phyloP scores from a whole-genome alignment of 345 rosid species.

The Durio zibethinus region DNA sequence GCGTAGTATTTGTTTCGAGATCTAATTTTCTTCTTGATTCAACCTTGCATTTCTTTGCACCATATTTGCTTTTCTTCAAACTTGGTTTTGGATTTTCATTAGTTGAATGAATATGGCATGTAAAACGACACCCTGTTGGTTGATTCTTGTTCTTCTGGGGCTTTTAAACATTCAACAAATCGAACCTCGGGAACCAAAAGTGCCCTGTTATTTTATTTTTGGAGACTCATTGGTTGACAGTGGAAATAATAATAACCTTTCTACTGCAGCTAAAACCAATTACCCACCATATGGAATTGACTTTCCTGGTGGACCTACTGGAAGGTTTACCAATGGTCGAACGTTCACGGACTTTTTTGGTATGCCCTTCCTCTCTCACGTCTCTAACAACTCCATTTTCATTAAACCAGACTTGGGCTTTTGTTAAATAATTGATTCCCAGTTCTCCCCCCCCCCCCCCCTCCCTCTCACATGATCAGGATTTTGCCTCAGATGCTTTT shows the following conservation, averaged over 20 bases:
- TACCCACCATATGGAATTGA: constrained; percentile 23
- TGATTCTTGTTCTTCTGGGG: neutral
- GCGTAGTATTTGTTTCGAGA: neutral
- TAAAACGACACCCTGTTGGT: neutral
- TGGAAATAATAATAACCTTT: constrained; percentile 21
- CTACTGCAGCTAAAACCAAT: constrained; percentile 6
- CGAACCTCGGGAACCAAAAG: neutral
- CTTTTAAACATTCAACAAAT: neutral
- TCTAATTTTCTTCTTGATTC: neutral
- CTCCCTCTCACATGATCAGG: too few species aligned
- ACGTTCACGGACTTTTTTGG: constrained; percentile 14
- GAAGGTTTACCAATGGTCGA: constrained; percentile 25
- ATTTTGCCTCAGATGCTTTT: too few species aligned
- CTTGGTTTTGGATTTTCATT: neutral
- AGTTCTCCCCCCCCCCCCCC: too few species aligned
- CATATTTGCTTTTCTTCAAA: neutral
- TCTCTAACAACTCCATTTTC: neutral
- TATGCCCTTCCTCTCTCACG: neutral
- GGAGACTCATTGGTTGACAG: constrained; percentile 27
- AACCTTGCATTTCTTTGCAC: neutral
- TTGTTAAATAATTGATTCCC: too few species aligned
- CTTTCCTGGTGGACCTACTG: constrained; percentile 15
- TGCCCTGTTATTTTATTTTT: constrained; percentile 28
- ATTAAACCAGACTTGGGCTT: neutral
- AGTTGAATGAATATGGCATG: neutral